Evolutionary conservation across 129 eudicot species (phyloP), one percentile per base, ranked within the genome.

Genomic region (Heracleum sosnowskyi): DNA sequence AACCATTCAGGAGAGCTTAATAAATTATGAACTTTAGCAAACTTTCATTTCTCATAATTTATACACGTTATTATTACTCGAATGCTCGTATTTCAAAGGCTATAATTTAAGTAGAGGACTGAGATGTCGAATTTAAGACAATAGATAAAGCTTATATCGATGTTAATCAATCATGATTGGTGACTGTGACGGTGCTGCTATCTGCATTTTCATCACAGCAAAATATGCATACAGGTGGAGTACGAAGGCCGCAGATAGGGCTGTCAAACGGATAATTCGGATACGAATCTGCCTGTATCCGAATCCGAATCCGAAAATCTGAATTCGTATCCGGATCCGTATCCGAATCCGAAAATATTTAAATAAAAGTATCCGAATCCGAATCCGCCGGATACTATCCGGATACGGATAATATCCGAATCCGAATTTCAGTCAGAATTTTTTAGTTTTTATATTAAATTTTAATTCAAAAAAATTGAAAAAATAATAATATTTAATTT

Each of bases 1-100:
- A 72, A 68, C 66, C 51, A 80, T 91, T 71, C 79, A 77, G 12
- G 79, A 76, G 78, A 75, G 36, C 22, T 40, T 73, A 70, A 37
- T 24, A 10, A 66, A 12, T 31, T 31, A 66, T 0, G 34, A 60
- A 26, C 68, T 60, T n/a, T 60, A 60, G 68, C 68, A 16, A 60
- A 60, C 33, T 60, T 60, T 10, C 68, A n/a, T 60, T 60, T 60
- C 68, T 60, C 68, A 66, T 66, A 64, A 11, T 31, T 26, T 29
- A 11, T 63, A 29, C 20, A 63, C 35, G 29, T 63, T 35, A 28
- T 63, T 28, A 63, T 63, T 1, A 2, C 29, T 28, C 37, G 2
- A 28, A 11, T 31, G 0, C 70, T 63, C 6, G 22, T 55, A 60
- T 60, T 57, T 64, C 18, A 1, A 31, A 31, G 72, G 36, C 7